Evolutionary conservation across 768 basidiomycete genomes (phyloP).

Genomic region (Suillus alpinus): DNA sequence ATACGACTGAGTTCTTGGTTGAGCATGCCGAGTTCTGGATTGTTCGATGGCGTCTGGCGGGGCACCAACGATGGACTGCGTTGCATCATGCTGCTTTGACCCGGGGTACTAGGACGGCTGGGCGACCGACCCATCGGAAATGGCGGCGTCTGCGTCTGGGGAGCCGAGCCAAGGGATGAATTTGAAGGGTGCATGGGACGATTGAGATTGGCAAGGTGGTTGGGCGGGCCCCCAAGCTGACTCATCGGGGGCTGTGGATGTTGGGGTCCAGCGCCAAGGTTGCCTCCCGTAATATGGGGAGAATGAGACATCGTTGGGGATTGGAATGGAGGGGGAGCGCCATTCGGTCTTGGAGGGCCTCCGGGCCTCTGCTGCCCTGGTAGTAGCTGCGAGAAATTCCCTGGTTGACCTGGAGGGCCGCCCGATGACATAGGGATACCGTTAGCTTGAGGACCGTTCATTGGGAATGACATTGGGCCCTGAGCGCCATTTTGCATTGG

Average conservation of each 20-base stretch:
- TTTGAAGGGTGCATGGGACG: slow-evolving; percentile 52
- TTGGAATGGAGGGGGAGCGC: slow-evolving; percentile 46
- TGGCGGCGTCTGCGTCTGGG: slow-evolving; percentile 38
- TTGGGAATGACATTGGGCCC: slow-evolving; percentile 16
- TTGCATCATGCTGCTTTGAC: slow-evolving; percentile 42
- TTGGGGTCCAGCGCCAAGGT: slow-evolving; percentile 28
- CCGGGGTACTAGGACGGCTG: slow-evolving; percentile 58
- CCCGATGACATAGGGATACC: slow-evolving; percentile 37
- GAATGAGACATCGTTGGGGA: slow-evolving; percentile 67
- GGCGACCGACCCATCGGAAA: slow-evolving; percentile 53
- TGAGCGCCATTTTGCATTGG: slow-evolving; percentile 29
- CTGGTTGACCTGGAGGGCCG: slow-evolving; percentile 28
- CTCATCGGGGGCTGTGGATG: slow-evolving; percentile 43
- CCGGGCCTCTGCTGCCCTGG: slow-evolving; percentile 31
- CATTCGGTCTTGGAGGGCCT: slow-evolving; percentile 40
- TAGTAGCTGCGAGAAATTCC: slow-evolving; percentile 32
- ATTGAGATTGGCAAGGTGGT: slow-evolving; percentile 46
- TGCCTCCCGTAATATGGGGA: slow-evolving; percentile 44
- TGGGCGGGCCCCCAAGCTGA: slow-evolving; percentile 47
- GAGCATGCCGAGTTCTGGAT: slow-evolving; percentile 21
- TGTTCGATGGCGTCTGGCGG: slow-evolving; percentile 40
- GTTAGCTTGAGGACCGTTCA: slow-evolving; percentile 41
- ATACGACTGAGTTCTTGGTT: slow-evolving; percentile 44
- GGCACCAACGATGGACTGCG: slow-evolving; percentile 56
- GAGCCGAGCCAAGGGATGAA: slow-evolving; percentile 35